Evolutionary conservation across 2,329 filamentous ascomycete genomes (phyloP).

Genomic region (Aureobasidium vineae): DNA sequence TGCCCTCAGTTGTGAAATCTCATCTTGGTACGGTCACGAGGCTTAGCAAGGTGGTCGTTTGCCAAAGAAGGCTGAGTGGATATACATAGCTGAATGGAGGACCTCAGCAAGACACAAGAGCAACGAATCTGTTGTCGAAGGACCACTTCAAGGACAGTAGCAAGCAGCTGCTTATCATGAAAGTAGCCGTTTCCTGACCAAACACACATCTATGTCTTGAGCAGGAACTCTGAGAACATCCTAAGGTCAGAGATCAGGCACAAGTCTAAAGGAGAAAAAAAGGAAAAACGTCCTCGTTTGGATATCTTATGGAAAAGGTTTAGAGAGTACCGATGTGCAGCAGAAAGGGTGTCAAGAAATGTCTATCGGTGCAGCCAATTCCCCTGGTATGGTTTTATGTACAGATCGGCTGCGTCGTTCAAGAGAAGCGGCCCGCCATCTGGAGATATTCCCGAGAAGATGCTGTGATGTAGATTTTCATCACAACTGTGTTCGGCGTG

Average conservation of each 20-base stretch:
- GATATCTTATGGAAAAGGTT: constrained; percentile 13
- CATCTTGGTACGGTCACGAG: too few relatives aligned
- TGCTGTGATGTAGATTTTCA: not conserved
- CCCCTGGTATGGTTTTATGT: constrained; percentile 17
- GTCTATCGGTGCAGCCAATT: constrained; percentile 14
- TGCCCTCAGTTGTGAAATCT: too few relatives aligned
- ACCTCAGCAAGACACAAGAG: too few relatives aligned
- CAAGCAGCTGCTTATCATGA: too few relatives aligned
- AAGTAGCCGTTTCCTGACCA: too few relatives aligned
- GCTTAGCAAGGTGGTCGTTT: too few relatives aligned
- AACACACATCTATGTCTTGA: not conserved
- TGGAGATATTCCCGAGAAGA: not conserved
- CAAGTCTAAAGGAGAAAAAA: not conserved
- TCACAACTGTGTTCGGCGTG: not conserved
- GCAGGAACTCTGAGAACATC: not conserved
- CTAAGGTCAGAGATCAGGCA: not conserved
- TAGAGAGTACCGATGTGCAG: constrained; percentile 7
- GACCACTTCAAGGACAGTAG: too few relatives aligned
- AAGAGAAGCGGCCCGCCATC: constrained; percentile 1
- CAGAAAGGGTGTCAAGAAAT: constrained; percentile 8
- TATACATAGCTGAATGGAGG: too few relatives aligned
- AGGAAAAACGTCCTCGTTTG: constrained; percentile 12
- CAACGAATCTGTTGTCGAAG: too few relatives aligned
- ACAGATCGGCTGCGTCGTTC: constrained; percentile 25
- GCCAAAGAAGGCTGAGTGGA: too few relatives aligned